Base-by-base conservation (phyloP, 208 protist species). In the Crithidia brevicula region DNA sequence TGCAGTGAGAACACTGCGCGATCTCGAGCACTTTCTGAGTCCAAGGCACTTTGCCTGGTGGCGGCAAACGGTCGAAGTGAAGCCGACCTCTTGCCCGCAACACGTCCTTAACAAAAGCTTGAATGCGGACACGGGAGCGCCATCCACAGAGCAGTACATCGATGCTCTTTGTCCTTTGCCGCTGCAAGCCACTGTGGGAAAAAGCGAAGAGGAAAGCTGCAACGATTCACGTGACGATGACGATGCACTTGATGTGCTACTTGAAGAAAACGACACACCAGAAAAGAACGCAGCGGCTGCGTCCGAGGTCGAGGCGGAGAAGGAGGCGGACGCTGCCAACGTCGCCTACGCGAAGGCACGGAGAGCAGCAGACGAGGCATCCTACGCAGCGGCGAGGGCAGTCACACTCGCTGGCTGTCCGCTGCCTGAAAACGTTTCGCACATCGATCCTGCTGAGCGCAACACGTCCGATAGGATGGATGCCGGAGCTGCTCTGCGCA, bases 31-130 rank as follows among this genome's bases (percentile, higher is more conserved):
- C 15, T 59, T 52, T 42, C 67, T 73, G 22, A 63, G 47, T 2
- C 45, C 67, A 1, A 22, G n/a, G 2, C 47, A 60, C 40, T 73
- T 66, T 34, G 5, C 22, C 9, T 73, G 67, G 67, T 66, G 67
- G 67, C 27, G 22, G 11, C 4, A 15, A 15, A 34, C 57, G 6
- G 16, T 45, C 20, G 56, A 23, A 22, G 10, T 45, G 2, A 30
- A 25, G 18, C 16, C 45, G 8, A 20, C 30, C 15, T 43, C n/a
- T n/a, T n/a, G n/a, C n/a, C n/a, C n/a, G 49, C n/a, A 43, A 40
- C 36, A 40, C 15, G 36, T n/a, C n/a, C n/a, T n/a, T n/a, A n/a
- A n/a, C n/a, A n/a, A n/a, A n/a, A n/a, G n/a, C n/a, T n/a, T n/a
- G n/a, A n/a, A n/a, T n/a, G n/a, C n/a, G n/a, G n/a, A n/a, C n/a